Percentiles rank a stretch among this genome's conserved stretches.
phyloP scores from a whole-genome alignment of 805 yeast species.

The Teunomyces pallodes region DNA sequence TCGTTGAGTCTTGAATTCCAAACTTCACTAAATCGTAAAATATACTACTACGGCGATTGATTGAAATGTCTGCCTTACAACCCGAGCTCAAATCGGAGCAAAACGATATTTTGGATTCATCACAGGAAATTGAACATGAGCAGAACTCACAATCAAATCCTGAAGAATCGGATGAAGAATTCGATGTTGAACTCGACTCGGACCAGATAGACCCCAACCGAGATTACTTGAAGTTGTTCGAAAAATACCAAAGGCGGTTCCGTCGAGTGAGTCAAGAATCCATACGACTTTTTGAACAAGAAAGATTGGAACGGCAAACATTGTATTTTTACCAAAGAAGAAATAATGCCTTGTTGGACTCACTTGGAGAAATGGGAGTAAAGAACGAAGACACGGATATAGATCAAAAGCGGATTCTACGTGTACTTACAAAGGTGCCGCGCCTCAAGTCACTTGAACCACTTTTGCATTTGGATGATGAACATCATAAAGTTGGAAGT shows the following conservation, averaged over 20 bases:
- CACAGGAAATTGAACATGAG: constrained; percentile 5
- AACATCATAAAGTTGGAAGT: constrained; percentile 11
- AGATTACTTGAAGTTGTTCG: constrained; percentile 27
- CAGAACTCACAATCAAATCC: constrained; percentile 1
- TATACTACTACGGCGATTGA: neutral
- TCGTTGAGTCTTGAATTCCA: neutral
- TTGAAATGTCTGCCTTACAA: neutral
- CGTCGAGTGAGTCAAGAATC: constrained; percentile 21
- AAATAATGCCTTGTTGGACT: constrained; percentile 35
- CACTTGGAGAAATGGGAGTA: constrained; percentile 20
- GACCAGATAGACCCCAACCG: constrained; percentile 3
- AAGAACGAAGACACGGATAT: constrained; percentile 1
- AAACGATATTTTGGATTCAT: neutral
- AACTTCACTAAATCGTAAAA: neutral
- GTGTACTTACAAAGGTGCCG: constrained; percentile 13
- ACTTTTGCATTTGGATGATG: neutral
- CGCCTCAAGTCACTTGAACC: constrained; percentile 4
- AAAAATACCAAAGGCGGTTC: constrained; percentile 26
- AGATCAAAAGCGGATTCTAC: constrained; percentile 3
- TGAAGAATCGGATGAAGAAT: constrained; percentile 8
- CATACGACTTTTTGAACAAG: constrained; percentile 27
- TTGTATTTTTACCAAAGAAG: constrained; percentile 33
- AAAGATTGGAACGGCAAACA: constrained; percentile 34
- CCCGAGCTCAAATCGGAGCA: neutral
- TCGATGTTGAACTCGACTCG: constrained; percentile 4